A percentile compares a stretch with the other conserved stretches of the same genome.
Evolutionary conservation across 2,329 filamentous ascomycete genomes (phyloP).

Genomic region (Colletotrichum plurivorum): DNA sequence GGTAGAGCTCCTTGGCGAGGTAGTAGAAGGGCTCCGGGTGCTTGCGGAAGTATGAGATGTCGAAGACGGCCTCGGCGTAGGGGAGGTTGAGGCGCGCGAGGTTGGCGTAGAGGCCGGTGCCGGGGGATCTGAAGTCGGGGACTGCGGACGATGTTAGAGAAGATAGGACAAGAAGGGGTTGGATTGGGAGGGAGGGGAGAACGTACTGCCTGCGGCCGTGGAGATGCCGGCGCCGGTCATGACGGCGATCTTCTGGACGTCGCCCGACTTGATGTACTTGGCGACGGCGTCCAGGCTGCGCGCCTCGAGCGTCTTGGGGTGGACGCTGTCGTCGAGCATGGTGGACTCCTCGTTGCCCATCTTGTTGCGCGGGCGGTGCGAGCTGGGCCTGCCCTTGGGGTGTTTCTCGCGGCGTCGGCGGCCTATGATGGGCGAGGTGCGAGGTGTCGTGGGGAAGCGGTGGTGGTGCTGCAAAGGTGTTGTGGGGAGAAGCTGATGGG

Average conservation of each 20-base stretch:
- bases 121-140: constrained; percentile 94
- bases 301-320: constrained; percentile 75
- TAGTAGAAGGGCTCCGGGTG: constrained; percentile 94
- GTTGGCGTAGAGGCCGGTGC: constrained; percentile 94
- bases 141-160: constrained; percentile 66
- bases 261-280: constrained; percentile 81
- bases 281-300: constrained; percentile 83
- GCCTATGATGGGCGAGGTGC: constrained; percentile 52
- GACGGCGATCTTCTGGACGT: constrained; percentile 81
- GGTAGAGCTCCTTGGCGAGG: constrained; percentile 91
- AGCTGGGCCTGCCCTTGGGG: constrained; percentile 51
- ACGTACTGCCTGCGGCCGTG: constrained; percentile 76
- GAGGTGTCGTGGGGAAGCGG: constrained; percentile 1
- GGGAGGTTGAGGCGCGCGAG: constrained; percentile 88
- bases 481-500: no score
- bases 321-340: constrained; percentile 73
- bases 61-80: constrained; percentile 93
- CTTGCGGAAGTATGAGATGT: constrained; percentile 87
- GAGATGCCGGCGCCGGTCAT: constrained; percentile 94
- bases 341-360: constrained; percentile 92
- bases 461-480: no score
- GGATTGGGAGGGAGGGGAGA: not conserved
- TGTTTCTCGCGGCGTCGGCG: constrained; percentile 54
- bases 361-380: constrained; percentile 56
- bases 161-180: no score